Evolutionary conservation across 768 basidiomycete genomes (phyloP).

Genomic region (Calocera viscosa): DNA sequence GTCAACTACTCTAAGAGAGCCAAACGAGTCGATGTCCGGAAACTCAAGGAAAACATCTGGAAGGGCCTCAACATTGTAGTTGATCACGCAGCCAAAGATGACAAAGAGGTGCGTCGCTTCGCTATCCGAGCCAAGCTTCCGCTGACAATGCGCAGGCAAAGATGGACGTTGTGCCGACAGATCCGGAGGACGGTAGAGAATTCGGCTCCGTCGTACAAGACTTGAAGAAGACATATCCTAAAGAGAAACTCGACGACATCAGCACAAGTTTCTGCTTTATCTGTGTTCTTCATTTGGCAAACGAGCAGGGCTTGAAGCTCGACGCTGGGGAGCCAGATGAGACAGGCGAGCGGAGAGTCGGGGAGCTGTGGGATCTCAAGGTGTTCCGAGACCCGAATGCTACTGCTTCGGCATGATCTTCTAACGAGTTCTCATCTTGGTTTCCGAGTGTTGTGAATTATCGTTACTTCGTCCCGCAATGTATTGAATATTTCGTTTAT

Average conservation of each 20-base stretch:
- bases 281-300: slow-evolving; percentile 88
- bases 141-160: background rate
- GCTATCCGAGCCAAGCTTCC: background rate
- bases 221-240: slow-evolving; percentile 70
- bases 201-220: slow-evolving; percentile 75
- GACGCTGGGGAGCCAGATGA: slow-evolving; percentile 28
- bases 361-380: slow-evolving; percentile 19
- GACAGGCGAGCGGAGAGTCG: slow-evolving; percentile 15
- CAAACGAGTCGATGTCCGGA: slow-evolving; percentile 91
- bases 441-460: background rate
- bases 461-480: background rate
- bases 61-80: slow-evolving; percentile 72
- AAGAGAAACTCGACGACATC: slow-evolving; percentile 93
- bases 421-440: slow-evolving; percentile 9
- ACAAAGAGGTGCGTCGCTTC: slow-evolving; percentile 30
- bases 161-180: slow-evolving; percentile 50
- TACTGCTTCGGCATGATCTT: slow-evolving; percentile 15
- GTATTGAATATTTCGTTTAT: slow-evolving; percentile 8
- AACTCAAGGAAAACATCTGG: slow-evolving; percentile 98
- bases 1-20: slow-evolving; percentile 93
- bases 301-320: slow-evolving; percentile 87
- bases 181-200: slow-evolving; percentile 51
- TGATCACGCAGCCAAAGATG: slow-evolving; percentile 25
- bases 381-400: slow-evolving; percentile 21
- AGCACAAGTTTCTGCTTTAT: slow-evolving; percentile 99